A percentile compares a stretch with the other conserved stretches of the same genome.
Conservation (phyloP, 2,329 filamentous ascomycete genomes). For the Aulographum hederae region DNA sequence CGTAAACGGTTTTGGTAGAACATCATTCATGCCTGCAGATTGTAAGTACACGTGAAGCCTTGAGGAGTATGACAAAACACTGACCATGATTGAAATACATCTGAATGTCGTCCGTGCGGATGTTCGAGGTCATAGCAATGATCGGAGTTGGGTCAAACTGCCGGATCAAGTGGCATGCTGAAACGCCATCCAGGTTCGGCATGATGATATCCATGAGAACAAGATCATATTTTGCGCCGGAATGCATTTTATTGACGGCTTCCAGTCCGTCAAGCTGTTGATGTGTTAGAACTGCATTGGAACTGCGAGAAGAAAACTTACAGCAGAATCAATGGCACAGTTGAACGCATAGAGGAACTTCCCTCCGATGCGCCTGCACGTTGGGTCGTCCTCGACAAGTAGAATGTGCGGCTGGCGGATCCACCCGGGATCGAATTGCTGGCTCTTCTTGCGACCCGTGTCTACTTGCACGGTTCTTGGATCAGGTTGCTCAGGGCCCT, state of each 20-base stretch:
- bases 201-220: conserved; percentile 58
- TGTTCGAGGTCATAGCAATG: conserved; percentile 97
- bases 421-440: conserved; percentile 45
- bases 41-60: conserved; percentile 9
- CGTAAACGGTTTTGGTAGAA: conserved; percentile 92
- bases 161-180: conserved; percentile 80
- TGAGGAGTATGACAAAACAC: conserved; percentile 11
- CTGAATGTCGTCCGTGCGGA: conserved; percentile 86
- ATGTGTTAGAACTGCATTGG: conserved; percentile 11
- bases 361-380: conserved; percentile 46
- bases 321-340: conserved; percentile 44
- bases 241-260: conserved; percentile 70
- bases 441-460: conserved; percentile 42
- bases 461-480: conserved; percentile 23
- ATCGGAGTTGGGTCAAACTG: conserved; percentile 77
- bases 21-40: conserved; percentile 77
- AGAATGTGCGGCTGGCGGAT: conserved; percentile 58
- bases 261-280: conserved; percentile 66
- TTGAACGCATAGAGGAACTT: conserved; percentile 49
- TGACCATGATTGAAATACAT: conserved; percentile 94
- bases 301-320: conserved; percentile 21
- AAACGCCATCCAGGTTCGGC: conserved; percentile 89
- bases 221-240: conserved; percentile 44
- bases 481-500: conserved; percentile 33
- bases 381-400: conserved; percentile 68